Percentiles rank a stretch among this genome's conserved stretches.
phyloP scores from a whole-genome alignment of 257 asterid species.

The Jasminum sambac region DNA sequence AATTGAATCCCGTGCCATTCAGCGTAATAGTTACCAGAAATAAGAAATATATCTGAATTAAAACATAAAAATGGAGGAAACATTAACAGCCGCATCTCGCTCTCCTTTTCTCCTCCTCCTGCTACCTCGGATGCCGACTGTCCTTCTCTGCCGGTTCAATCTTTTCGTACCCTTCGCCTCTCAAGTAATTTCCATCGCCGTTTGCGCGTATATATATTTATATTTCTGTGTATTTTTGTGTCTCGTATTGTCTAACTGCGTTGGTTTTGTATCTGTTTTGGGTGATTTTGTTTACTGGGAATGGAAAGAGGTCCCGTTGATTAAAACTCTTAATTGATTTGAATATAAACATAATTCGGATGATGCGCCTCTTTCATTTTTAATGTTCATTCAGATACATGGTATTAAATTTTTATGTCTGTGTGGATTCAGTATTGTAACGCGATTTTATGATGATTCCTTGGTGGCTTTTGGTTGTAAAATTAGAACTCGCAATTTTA shows the following conservation, averaged over 20 bases:
- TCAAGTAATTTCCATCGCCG: conserved; percentile 14
- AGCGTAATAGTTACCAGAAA: neutral
- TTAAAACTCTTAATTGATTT: neutral
- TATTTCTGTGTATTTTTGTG: neutral
- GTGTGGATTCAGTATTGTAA: neutral
- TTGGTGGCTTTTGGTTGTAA: neutral
- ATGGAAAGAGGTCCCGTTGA: neutral
- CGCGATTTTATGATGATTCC: neutral
- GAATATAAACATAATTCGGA: neutral
- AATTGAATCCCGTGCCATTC: neutral
- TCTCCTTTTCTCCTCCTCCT: neutral
- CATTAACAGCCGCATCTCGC: neutral
- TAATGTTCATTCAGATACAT: neutral
- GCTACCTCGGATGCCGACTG: neutral
- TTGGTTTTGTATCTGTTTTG: neutral
- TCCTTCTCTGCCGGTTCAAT: neutral
- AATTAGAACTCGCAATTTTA: neutral
- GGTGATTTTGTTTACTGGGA: neutral
- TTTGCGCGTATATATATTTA: neutral
- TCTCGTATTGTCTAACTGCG: too few relatives aligned
- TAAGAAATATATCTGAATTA: too few relatives aligned
- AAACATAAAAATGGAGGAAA: neutral
- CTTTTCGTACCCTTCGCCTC: conserved; percentile 20
- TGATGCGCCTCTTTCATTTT: neutral
- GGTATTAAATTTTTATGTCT: neutral